These are phyloP conservation scores for Lyophyllum shimeji DNA, from an alignment of 768 basidiomycete species.

Conservation along the genomic window DNA sequence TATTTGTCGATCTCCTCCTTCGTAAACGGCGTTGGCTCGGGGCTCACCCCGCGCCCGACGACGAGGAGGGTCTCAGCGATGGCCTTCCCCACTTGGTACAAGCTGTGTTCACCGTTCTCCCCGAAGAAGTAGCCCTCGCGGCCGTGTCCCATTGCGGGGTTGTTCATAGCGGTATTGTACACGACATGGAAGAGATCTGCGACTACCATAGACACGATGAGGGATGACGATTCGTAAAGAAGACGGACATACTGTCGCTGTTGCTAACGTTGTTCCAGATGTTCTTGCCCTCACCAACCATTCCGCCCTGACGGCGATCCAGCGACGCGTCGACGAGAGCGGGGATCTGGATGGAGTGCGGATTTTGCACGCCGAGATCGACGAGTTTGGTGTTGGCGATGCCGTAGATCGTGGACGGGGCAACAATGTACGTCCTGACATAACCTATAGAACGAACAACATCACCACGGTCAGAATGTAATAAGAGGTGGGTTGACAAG, in stretches of 20 bases:
- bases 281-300: constrained; percentile 27
- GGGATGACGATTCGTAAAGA: background rate
- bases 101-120: constrained; percentile 46
- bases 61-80: constrained; percentile 39
- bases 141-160: constrained; percentile 38
- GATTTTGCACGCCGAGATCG: constrained; percentile 51
- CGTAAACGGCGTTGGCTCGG: constrained; percentile 47
- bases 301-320: constrained; percentile 23
- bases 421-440: constrained; percentile 48
- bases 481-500: background rate
- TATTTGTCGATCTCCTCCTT: constrained; percentile 45
- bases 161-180: constrained; percentile 34
- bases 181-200: constrained; percentile 29
- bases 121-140: constrained; percentile 56
- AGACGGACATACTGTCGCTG: constrained; percentile 40
- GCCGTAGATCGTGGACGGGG: constrained; percentile 62
- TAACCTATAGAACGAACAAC: constrained; percentile 42
- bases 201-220: constrained; percentile 29
- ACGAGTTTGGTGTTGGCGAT: constrained; percentile 47
- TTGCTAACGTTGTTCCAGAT: constrained; percentile 32
- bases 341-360: constrained; percentile 27
- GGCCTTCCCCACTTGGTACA: constrained; percentile 39
- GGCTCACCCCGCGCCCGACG: constrained; percentile 32
- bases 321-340: constrained; percentile 24
- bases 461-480: too few species aligned